Conservation (phyloP, 257 asterid genomes). For the Solanum gandarillasii region DNA sequence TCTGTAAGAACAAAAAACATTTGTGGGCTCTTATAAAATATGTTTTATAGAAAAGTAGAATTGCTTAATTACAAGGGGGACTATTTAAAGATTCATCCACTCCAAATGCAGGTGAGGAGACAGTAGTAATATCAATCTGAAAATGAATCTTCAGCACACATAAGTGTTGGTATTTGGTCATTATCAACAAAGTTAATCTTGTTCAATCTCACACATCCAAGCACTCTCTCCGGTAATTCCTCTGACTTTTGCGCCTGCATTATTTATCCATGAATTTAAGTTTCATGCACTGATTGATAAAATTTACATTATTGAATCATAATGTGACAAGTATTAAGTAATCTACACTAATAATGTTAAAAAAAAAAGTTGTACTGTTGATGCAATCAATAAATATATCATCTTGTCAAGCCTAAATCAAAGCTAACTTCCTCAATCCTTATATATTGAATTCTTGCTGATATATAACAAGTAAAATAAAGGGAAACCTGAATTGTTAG, state of each 20-base stretch:
- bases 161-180: conserved; percentile 62
- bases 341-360: not conserved
- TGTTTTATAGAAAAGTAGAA: not conserved
- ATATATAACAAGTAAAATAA: not conserved
- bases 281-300: not conserved
- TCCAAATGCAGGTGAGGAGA: not conserved
- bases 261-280: not conserved
- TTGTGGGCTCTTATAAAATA: not conserved
- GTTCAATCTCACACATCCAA: conserved; percentile 68
- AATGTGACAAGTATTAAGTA: not conserved
- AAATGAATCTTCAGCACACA: conserved; percentile 18
- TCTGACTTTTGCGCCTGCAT: conserved; percentile 76
- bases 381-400: not conserved
- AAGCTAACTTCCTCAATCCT: not conserved
- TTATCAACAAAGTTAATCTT: conserved; percentile 63
- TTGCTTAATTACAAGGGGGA: not conserved
- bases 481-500: conserved; percentile 66
- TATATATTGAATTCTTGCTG: too few relatives aligned
- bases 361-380: not conserved
- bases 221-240: conserved; percentile 72
- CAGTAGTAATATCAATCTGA: not conserved
- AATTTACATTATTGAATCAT: not conserved
- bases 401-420: not conserved
- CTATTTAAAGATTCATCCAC: not conserved
- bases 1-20: not conserved